Evolutionary conservation across 176 grass and related monocot species (phyloP).

Genomic region (Triticum dicoccoides): DNA sequence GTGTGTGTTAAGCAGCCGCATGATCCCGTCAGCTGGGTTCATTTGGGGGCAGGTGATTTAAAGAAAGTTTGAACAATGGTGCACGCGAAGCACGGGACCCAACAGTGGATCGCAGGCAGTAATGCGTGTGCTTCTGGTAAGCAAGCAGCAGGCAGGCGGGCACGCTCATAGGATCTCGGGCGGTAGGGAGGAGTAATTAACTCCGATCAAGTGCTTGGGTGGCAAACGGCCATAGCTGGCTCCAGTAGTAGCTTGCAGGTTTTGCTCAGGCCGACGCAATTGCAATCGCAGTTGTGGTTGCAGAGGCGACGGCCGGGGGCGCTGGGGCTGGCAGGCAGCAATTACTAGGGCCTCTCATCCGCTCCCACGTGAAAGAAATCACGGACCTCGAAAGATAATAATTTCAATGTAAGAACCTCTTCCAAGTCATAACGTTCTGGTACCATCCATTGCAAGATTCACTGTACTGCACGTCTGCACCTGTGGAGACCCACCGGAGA

Average conservation of each 20-base stretch:
- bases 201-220: background rate
- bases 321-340: background rate
- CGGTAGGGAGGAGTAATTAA: background rate
- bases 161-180: slow-evolving; percentile 25
- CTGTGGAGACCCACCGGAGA: too few relatives aligned
- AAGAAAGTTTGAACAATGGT: too few relatives aligned
- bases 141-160: too few relatives aligned
- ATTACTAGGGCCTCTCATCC: background rate
- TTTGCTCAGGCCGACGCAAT: background rate
- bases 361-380: slow-evolving; percentile 28
- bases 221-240: background rate
- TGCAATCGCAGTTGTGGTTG: background rate
- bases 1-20: background rate
- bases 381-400: background rate
- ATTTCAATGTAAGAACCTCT: background rate
- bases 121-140: too few relatives aligned
- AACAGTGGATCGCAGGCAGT: background rate
- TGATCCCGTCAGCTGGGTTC: too few relatives aligned
- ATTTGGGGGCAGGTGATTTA: too few relatives aligned
- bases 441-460: background rate
- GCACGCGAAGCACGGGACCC: background rate
- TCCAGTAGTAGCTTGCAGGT: background rate
- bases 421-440: background rate
- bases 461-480: background rate
- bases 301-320: background rate